These are phyloP conservation scores for Parsonsia alboflavescens DNA, from an alignment of 257 asterid species.

Conservation along the genomic window DNA sequence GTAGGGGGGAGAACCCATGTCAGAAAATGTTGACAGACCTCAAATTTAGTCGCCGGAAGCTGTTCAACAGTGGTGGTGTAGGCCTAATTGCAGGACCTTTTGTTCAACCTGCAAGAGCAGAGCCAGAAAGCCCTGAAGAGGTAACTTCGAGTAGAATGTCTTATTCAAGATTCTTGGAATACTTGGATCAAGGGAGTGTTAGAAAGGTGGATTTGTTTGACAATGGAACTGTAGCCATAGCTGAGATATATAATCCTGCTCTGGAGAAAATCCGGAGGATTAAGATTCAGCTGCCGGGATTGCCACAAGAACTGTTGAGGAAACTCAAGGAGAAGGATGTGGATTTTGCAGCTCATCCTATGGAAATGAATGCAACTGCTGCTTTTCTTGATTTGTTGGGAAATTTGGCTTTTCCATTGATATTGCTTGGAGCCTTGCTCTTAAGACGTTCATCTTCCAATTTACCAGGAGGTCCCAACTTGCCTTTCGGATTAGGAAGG, in stretches of 20 bases:
- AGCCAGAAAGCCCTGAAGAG: conserved; percentile 40
- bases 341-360: conserved; percentile 51
- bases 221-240: conserved; percentile 55
- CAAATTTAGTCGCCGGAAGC: conserved; percentile 37
- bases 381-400: conserved; percentile 45
- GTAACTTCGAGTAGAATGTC: conserved; percentile 55
- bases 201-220: conserved; percentile 55
- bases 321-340: conserved; percentile 49
- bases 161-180: conserved; percentile 57
- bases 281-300: conserved; percentile 52
- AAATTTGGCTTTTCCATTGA: conserved; percentile 54
- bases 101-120: conserved; percentile 31
- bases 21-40: conserved; percentile 16
- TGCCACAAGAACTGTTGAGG: conserved; percentile 46
- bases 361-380: conserved; percentile 27
- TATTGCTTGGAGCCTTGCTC: conserved; percentile 40
- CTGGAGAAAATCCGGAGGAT: conserved; percentile 52
- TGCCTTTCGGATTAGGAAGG: conserved; percentile 73
- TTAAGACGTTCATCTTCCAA: conserved; percentile 35
- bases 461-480: conserved; percentile 48
- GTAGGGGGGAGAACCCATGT: conserved; percentile 15
- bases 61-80: conserved; percentile 31
- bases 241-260: conserved; percentile 48
- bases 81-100: conserved; percentile 35
- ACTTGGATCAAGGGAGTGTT: conserved; percentile 48